A percentile compares a stretch with the other conserved stretches of the same genome.
Conservation (phyloP, 306 rosid genomes). For the Cyclanthera cordifolia region DNA sequence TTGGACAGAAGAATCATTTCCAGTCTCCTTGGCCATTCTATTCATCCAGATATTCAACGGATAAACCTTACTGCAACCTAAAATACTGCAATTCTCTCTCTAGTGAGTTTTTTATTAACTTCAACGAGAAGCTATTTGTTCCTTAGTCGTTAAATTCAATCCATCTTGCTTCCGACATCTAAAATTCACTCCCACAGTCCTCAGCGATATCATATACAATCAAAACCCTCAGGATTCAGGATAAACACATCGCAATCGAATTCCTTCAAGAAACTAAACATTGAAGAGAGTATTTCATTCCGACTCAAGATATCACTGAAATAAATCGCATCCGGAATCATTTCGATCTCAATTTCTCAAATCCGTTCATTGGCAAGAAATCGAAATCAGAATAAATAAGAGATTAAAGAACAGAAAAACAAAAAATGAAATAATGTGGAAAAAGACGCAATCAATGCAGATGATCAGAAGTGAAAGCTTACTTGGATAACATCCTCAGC, state of each 20-base stretch:
- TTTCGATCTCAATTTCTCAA: neutral
- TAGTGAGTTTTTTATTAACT: neutral
- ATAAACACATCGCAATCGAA: neutral
- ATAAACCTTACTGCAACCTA: neutral
- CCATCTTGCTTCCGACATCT: neutral
- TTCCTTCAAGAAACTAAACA: neutral
- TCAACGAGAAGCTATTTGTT: neutral
- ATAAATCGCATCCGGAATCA: neutral
- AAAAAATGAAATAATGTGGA: neutral
- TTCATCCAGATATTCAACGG: neutral
- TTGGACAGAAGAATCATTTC: neutral
- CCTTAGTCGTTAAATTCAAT: neutral
- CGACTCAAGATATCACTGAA: neutral
- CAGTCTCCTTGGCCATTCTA: neutral
- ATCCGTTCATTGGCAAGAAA: neutral
- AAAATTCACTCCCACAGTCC: neutral
- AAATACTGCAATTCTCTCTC: neutral
- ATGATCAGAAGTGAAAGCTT: neutral
- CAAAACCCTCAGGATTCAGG: neutral
- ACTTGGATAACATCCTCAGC: constrained; percentile 87
- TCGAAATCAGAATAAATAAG: neutral
- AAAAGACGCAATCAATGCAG: neutral
- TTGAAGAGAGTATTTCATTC: neutral
- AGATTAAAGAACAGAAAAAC: neutral
- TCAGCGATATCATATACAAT: neutral